A percentile compares a stretch with the other conserved stretches of the same genome.
Evolutionary conservation across 305 asterid genomes (phyloP).

Genomic region (Fraxinus latifolia): DNA sequence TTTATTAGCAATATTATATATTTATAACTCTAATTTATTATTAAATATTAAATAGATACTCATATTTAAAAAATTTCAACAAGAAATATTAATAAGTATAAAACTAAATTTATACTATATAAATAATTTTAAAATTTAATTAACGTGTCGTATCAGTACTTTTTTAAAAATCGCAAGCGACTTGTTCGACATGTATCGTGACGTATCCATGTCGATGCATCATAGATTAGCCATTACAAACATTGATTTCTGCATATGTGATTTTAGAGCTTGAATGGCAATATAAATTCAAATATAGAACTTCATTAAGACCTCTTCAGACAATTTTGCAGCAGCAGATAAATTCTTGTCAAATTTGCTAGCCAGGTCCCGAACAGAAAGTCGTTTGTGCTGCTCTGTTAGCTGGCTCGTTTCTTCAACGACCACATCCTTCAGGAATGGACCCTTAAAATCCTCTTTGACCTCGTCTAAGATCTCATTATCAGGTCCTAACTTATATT

Average conservation of each 20-base stretch:
- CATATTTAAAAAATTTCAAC: background rate
- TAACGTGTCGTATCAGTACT: background rate
- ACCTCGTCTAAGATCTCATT: conserved; percentile 76
- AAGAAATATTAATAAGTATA: too few relatives aligned
- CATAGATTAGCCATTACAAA: background rate
- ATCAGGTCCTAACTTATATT: conserved; percentile 82
- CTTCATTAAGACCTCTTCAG: conserved; percentile 63
- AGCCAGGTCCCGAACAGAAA: conserved; percentile 93
- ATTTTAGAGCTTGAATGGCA: background rate
- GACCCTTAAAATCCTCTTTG: conserved; percentile 66
- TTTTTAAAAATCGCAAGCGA: too few relatives aligned
- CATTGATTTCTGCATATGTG: background rate
- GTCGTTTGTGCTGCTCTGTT: conserved; percentile 79
- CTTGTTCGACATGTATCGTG: background rate
- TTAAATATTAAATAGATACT: background rate
- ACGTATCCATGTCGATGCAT: background rate
- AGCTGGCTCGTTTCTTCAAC: conserved; percentile 62
- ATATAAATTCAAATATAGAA: background rate
- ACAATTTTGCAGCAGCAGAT: conserved; percentile 89
- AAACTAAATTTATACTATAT: too few relatives aligned
- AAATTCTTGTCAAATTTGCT: conserved; percentile 95
- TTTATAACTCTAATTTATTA: too few relatives aligned
- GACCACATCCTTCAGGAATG: conserved; percentile 78
- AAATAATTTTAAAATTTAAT: too few relatives aligned
- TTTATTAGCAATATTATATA: background rate